Evolutionary conservation across 345 rosid species (phyloP).

Genomic region (Linum trigynum): DNA sequence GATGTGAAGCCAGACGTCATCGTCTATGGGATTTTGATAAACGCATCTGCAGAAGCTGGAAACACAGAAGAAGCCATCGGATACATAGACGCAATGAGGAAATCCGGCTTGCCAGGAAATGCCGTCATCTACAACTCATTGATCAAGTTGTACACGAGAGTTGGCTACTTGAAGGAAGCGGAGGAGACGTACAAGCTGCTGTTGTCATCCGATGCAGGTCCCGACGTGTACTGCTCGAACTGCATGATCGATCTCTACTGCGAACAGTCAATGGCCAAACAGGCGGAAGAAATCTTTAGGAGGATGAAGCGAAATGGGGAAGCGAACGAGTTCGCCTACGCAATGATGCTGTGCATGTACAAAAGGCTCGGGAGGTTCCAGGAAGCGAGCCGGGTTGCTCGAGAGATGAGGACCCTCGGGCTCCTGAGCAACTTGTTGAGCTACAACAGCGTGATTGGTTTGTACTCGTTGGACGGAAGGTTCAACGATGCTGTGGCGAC

Average conservation of each 20-base stretch:
- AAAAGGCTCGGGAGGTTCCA: conserved; percentile 62
- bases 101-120: conserved; percentile 53
- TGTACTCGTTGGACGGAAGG: conserved; percentile 65
- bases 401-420: conserved; percentile 52
- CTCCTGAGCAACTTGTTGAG: conserved; percentile 53
- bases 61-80: conserved; percentile 45
- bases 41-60: conserved; percentile 72
- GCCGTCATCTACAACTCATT: conserved; percentile 51
- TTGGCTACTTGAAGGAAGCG: conserved; percentile 71
- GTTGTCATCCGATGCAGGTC: conserved; percentile 25
- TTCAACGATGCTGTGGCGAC: conserved; percentile 46
- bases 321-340: conserved; percentile 70
- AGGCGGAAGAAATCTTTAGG: conserved; percentile 50
- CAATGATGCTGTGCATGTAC: conserved; percentile 85
- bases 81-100: conserved; percentile 54
- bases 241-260: conserved; percentile 85
- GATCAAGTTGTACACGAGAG: conserved; percentile 79
- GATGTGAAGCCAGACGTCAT: conserved; percentile 53
- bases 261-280: conserved; percentile 57
- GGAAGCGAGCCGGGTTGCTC: conserved; percentile 58
- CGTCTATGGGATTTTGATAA: conserved; percentile 72
- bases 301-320: conserved; percentile 49
- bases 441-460: conserved; percentile 53
- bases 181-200: conserved; percentile 55
- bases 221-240: conserved; percentile 58